These are phyloP conservation scores for Penicillium sp. DNA, from an alignment of 2,329 filamentous ascomycete genomes.

Conservation along the genomic window DNA sequence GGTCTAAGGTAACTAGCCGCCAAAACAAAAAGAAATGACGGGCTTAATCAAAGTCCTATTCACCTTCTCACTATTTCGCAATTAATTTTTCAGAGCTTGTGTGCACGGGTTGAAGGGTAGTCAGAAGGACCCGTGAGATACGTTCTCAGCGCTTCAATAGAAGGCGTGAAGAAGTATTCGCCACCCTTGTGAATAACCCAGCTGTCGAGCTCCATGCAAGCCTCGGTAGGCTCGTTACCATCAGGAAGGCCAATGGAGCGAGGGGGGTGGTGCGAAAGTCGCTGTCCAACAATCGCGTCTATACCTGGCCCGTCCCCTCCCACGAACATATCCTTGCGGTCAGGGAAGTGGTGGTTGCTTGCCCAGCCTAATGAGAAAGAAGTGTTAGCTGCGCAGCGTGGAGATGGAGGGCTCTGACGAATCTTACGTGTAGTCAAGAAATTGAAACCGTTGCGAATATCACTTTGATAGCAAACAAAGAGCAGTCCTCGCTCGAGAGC, in stretches of 20 bases:
- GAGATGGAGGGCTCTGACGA: background rate
- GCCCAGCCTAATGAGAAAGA: constrained; percentile 19
- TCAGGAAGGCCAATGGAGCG: constrained; percentile 18
- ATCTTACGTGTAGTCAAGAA: constrained; percentile 32
- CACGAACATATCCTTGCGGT: constrained; percentile 9
- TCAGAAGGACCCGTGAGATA: background rate
- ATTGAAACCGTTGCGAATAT: constrained; percentile 37
- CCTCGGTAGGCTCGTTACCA: constrained; percentile 9
- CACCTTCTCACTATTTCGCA: too few relatives aligned
- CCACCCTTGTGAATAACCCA: constrained; percentile 47
- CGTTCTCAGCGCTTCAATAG: constrained; percentile 28
- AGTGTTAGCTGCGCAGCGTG: background rate
- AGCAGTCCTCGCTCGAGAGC: constrained; percentile 44
- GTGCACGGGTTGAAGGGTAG: too few relatives aligned
- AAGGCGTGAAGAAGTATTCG: constrained; percentile 50
- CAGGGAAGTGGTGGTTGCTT: constrained; percentile 19
- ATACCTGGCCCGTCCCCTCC: constrained; percentile 15
- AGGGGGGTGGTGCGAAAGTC: constrained; percentile 10
- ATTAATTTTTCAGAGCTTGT: too few relatives aligned
- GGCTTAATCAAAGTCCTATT: too few relatives aligned
- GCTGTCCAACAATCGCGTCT: constrained; percentile 22
- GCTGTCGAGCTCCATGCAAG: constrained; percentile 22
- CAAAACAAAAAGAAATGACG: too few relatives aligned
- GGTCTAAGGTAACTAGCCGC: too few relatives aligned
- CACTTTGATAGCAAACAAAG: constrained; percentile 49